Evolutionary conservation across 495 filamentous ascomycete species (phyloP).

Genomic region (Hyaloscypha finlandica): DNA sequence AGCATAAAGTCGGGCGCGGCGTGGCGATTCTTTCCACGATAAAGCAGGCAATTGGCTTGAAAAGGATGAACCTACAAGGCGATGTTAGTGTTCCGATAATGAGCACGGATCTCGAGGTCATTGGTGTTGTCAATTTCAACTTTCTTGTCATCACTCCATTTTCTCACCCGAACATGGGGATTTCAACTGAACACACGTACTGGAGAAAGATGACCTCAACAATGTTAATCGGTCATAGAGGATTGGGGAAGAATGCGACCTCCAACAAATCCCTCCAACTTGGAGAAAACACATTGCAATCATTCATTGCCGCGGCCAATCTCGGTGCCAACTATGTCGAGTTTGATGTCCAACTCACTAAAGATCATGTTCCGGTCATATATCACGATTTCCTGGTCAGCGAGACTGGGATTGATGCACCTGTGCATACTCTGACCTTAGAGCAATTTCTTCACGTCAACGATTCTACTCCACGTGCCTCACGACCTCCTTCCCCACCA

Average conservation of each 20-base stretch:
- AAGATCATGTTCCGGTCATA: conserved; percentile 97
- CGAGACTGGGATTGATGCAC: conserved; percentile 96
- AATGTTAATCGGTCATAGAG: conserved; percentile 94
- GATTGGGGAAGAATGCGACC: conserved; percentile 87
- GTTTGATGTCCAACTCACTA: conserved; percentile 95
- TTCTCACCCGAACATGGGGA: conserved; percentile 87
- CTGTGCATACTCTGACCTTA: conserved; percentile 90
- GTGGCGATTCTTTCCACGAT: conserved; percentile 88
- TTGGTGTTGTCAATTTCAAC: conserved; percentile 94
- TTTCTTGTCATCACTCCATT: conserved; percentile 95
- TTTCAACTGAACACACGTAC: conserved; percentile 88
- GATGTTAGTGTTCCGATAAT: conserved; percentile 92
- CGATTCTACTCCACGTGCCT: conserved; percentile 27
- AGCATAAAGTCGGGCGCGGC: conserved; percentile 85
- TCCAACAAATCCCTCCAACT: conserved; percentile 84
- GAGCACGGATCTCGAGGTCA: conserved; percentile 78
- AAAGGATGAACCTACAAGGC: conserved; percentile 86
- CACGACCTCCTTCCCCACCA: conserved; percentile 32
- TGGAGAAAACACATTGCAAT: conserved; percentile 93
- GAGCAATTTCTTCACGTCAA: conserved; percentile 93
- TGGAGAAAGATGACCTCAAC: conserved; percentile 84
- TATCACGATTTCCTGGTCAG: conserved; percentile 99
- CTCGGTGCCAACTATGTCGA: conserved; percentile 91
- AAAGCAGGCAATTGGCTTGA: conserved; percentile 71
- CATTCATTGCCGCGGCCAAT: conserved; percentile 95